Evolutionary conservation across 1,284 basidiomycete genomes (phyloP).

Genomic region (Melampsora americana): DNA sequence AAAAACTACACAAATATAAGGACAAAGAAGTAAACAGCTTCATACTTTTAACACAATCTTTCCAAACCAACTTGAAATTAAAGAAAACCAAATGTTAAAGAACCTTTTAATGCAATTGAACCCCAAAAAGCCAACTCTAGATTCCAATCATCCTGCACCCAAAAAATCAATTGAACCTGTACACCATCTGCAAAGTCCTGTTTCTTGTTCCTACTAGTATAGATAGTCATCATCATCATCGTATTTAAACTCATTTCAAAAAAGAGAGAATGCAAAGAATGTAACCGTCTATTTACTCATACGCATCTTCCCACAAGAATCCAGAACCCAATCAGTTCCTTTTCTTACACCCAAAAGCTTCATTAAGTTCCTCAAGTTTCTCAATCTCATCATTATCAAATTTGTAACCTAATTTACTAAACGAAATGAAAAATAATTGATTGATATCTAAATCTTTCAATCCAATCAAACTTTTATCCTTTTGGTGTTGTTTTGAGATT

Average conservation of each 20-base stretch:
- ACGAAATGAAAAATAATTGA: slow-evolving; percentile 21
- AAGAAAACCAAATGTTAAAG: too few relatives aligned
- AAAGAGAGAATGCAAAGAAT: neutral
- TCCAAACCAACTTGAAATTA: too few relatives aligned
- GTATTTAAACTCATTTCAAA: neutral
- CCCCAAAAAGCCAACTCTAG: too few relatives aligned
- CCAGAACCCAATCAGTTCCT: neutral
- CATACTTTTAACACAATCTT: too few relatives aligned
- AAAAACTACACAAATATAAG: too few relatives aligned
- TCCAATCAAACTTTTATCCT: neutral
- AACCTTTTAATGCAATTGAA: too few relatives aligned
- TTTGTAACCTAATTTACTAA: neutral
- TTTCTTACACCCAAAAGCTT: neutral
- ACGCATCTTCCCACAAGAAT: neutral
- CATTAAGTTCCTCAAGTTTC: neutral
- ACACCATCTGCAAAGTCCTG: too few relatives aligned
- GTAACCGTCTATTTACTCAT: neutral
- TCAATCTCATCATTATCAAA: neutral
- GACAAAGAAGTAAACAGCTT: too few relatives aligned
- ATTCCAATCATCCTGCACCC: too few relatives aligned
- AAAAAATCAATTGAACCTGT: too few relatives aligned
- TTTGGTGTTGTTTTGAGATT: neutral
- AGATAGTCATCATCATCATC: too few relatives aligned
- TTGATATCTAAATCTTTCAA: neutral
- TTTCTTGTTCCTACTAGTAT: too few relatives aligned